Evolutionary conservation across 805 yeast species (phyloP), one percentile per base, ranked within the genome.

Genomic region (Maudiozyma pseudohumilis): DNA sequence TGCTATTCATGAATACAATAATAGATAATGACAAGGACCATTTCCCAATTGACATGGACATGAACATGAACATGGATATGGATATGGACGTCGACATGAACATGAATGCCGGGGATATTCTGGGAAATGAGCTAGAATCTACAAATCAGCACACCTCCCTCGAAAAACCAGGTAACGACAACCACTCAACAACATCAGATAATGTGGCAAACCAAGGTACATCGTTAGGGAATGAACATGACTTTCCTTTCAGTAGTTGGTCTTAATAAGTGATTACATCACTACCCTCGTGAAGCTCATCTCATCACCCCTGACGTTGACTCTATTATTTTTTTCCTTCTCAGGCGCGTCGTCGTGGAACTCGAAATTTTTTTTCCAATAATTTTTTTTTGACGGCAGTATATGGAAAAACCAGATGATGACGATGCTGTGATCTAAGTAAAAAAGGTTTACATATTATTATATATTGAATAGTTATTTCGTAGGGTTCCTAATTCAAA

Each of bases 1-100:
- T 39, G 41, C 19, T 39, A 11, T 39, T 39, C 11, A 31, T 39
- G 35, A 33, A 39, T 13, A 32, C 37, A 7, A 34, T 39, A 15
- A 39, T 39, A 15, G 41, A 27, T 16, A 38, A 38, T 29, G 25
- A 23, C 13, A 38, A 38, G 13, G 41, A 38, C 19, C 31, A 29
- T 21, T 38, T 34, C 16, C 21, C 21, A 20, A 29, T 38, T 27
- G 28, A 36, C 32, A 31, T 31, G 28, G 17, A 28, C 10, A 26
- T 34, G 32, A 20, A 27, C 17, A 34, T 34, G 36, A 12, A 16
- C n/a, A 30, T 30, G 20, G 33, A n/a, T 11, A 30, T 30, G 6
- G 32, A 25, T 3, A 26, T 30, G 20, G 39, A 17, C 22, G 32
- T 9, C 15, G 32, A 32, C 12, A 36, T 36, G 15, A 32, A 28